Conservation (phyloP, 139 green algal genomes). For the Chloropicon primus region DNA sequence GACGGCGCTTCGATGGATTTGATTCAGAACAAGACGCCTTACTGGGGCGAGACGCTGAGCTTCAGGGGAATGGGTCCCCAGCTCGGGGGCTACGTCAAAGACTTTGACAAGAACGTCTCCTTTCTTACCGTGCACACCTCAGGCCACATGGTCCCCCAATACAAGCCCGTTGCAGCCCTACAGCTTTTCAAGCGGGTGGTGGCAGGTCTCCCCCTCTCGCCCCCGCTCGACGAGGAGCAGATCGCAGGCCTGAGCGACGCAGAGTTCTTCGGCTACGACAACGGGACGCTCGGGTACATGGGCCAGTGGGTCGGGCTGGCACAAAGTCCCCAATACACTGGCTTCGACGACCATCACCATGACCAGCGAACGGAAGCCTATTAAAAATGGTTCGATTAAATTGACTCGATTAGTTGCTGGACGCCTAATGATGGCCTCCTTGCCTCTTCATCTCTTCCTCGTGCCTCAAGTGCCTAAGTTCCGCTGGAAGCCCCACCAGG, state of each 20-base stretch:
- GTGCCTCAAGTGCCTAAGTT: background rate
- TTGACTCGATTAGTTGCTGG: too few species aligned
- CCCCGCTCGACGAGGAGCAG: background rate
- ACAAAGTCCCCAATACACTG: background rate
- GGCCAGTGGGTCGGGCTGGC: background rate
- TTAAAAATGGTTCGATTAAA: too few species aligned
- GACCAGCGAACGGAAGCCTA: background rate
- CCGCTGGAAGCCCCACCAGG: background rate
- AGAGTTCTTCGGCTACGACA: background rate
- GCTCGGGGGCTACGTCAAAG: conserved; percentile 13
- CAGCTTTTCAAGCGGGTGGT: background rate
- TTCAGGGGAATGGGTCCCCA: background rate
- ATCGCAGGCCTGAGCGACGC: background rate
- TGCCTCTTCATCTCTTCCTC: background rate
- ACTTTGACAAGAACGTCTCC: conserved; percentile 11
- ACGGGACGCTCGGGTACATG: background rate
- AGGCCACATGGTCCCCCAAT: conserved; percentile 22
- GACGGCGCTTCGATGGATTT: background rate
- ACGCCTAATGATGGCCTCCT: background rate
- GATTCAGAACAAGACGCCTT: conserved; percentile 4
- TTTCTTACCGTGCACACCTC: conserved; percentile 19
- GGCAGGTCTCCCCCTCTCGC: background rate
- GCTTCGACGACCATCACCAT: background rate
- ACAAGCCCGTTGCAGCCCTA: background rate
- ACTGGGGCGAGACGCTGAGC: conserved; percentile 8